Conservation (phyloP, 148 eudicot genomes). For the Rhododendron simsii region DNA sequence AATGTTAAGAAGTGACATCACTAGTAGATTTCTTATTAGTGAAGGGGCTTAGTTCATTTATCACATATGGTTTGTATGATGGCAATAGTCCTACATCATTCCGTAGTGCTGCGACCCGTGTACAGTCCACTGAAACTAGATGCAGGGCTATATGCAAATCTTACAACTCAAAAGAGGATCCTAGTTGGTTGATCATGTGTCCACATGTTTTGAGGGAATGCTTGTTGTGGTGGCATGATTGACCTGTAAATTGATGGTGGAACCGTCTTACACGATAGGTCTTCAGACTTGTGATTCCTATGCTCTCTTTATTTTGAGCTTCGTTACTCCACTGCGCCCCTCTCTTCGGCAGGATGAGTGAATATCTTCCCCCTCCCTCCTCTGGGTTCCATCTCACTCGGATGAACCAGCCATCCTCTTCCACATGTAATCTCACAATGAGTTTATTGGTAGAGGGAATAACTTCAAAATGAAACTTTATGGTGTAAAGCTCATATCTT, state of each 20-base stretch:
- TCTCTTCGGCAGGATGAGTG: neutral
- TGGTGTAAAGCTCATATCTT: slow-evolving; percentile 1
- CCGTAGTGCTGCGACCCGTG: neutral
- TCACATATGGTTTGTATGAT: slow-evolving; percentile 1
- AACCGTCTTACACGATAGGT: neutral
- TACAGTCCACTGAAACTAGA: neutral
- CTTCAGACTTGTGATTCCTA: neutral
- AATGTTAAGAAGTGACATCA: neutral
- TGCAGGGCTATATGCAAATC: neutral
- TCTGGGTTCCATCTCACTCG: neutral
- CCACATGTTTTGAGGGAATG: neutral
- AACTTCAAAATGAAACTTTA: neutral
- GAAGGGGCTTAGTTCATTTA: neutral
- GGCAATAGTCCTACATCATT: neutral
- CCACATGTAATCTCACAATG: neutral
- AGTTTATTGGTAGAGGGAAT: neutral
- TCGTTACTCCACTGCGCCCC: neutral
- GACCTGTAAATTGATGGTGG: neutral
- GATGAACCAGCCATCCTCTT: neutral
- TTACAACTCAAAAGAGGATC: neutral
- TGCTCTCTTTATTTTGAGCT: neutral
- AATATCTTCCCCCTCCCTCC: neutral
- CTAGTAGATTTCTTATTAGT: neutral
- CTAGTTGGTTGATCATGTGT: neutral
- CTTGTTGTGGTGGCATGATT: neutral